Percentiles rank a stretch among this genome's conserved stretches.
phyloP scores from a whole-genome alignment of 2,329 filamentous ascomycete genomes.

The Epichloe glyceriae region DNA sequence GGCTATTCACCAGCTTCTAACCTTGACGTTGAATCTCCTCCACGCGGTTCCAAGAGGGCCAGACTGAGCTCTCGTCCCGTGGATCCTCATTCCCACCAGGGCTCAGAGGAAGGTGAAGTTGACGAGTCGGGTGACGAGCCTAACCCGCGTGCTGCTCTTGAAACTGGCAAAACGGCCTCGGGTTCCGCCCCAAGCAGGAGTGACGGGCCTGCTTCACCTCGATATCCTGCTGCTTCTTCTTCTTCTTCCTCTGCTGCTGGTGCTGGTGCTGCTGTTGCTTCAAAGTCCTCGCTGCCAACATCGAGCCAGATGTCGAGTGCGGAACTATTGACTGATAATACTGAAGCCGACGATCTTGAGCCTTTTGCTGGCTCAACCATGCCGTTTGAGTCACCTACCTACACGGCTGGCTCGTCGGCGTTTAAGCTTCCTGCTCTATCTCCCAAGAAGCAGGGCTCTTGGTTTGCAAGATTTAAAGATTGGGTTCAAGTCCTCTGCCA shows the following conservation, averaged over 20 bases:
- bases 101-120: conserved; percentile 22
- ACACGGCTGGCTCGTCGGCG: conserved; percentile 8
- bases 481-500: conserved; percentile 20
- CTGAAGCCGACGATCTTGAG: neutral
- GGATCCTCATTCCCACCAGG: conserved; percentile 3
- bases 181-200: neutral
- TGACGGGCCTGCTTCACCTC: neutral
- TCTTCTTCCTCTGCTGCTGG: neutral
- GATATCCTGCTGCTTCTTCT: neutral
- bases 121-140: conserved; percentile 11
- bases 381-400: conserved; percentile 12
- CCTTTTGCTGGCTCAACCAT: conserved; percentile 8
- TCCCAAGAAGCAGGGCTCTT: conserved; percentile 17
- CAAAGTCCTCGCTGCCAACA: neutral
- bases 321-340: neutral
- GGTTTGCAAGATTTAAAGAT: conserved; percentile 22
- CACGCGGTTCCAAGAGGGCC: conserved; percentile 10
- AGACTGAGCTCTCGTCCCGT: conserved; percentile 6
- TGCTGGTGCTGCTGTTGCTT: neutral
- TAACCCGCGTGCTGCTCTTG: conserved; percentile 6
- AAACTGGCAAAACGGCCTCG: conserved; percentile 2
- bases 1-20: neutral
- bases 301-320: neutral
- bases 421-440: conserved; percentile 18
- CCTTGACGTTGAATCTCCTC: neutral